These are phyloP conservation scores for Tetragonia tetragonoides DNA, from an alignment of 148 eudicot genomes.

Conservation along the genomic window DNA sequence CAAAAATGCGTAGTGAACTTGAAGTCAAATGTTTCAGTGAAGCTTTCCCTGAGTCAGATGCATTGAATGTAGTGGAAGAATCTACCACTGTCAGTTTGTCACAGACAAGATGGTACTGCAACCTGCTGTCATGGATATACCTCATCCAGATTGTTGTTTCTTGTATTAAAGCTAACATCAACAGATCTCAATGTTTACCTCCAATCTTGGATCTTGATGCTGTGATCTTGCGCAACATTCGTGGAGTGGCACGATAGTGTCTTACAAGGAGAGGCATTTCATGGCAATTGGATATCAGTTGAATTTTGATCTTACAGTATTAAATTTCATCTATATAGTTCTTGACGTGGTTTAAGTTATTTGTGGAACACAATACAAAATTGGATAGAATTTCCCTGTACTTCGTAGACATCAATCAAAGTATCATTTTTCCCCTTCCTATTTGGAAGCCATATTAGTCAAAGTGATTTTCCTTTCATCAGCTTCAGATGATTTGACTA, in stretches of 20 bases:
- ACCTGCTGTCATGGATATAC: too few species aligned
- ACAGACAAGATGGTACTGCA: neutral
- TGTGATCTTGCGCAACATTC: too few species aligned
- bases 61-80: neutral
- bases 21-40: neutral
- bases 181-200: too few species aligned
- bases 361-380: neutral
- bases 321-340: neutral
- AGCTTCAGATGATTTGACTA: too few species aligned
- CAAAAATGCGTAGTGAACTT: constrained; percentile 33
- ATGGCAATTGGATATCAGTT: neutral
- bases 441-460: too few species aligned
- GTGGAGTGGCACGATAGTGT: too few species aligned
- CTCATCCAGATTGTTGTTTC: too few species aligned
- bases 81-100: neutral
- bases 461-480: too few species aligned
- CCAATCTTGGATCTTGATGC: too few species aligned
- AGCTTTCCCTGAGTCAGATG: neutral
- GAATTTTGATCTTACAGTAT: too few species aligned
- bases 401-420: neutral
- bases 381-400: neutral
- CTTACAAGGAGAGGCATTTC: neutral
- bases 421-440: too few species aligned
- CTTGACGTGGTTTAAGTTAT: neutral
- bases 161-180: too few species aligned